phyloP scores from a whole-genome alignment of 1,284 basidiomycete species.

The Naganishia cerealis region DNA sequence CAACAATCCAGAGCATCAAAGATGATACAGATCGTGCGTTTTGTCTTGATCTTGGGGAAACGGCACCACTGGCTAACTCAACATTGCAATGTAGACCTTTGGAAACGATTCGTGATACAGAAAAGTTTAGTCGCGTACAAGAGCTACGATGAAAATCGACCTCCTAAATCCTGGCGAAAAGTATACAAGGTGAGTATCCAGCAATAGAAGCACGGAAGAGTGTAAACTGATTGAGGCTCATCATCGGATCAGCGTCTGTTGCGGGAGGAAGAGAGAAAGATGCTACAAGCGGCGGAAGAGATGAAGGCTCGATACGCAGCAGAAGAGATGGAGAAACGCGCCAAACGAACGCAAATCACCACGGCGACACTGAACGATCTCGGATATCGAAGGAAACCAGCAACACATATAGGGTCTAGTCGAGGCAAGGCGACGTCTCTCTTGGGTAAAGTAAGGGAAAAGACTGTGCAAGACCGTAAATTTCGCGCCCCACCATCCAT shows the following conservation, averaged over 20 bases:
- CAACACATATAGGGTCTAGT: neutral
- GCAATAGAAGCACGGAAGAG: neutral
- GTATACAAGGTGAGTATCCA: slow-evolving; percentile 27
- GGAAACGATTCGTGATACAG: slow-evolving; percentile 30
- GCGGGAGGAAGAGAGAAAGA: slow-evolving; percentile 26
- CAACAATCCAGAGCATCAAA: slow-evolving; percentile 10
- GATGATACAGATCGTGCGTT: slow-evolving; percentile 32
- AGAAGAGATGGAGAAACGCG: slow-evolving; percentile 25
- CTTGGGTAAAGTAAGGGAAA: slow-evolving; percentile 24
- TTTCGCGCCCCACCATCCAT: slow-evolving; percentile 20
- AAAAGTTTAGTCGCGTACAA: slow-evolving; percentile 24
- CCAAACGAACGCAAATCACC: slow-evolving; percentile 12
- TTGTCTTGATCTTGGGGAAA: neutral
- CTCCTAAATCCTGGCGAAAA: slow-evolving; percentile 29
- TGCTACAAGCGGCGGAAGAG: slow-evolving; percentile 23
- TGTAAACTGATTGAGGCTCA: neutral
- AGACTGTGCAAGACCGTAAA: slow-evolving; percentile 24
- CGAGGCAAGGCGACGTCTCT: slow-evolving; percentile 19
- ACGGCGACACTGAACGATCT: slow-evolving; percentile 7
- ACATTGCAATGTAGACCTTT: slow-evolving; percentile 21
- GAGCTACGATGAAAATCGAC: slow-evolving; percentile 9
- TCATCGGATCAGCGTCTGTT: neutral
- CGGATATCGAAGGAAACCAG: slow-evolving; percentile 19
- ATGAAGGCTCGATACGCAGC: slow-evolving; percentile 29
- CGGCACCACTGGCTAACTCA: neutral